Conservation (phyloP, 31 red algal species). For the Porphyra umbilicalis region DNA sequence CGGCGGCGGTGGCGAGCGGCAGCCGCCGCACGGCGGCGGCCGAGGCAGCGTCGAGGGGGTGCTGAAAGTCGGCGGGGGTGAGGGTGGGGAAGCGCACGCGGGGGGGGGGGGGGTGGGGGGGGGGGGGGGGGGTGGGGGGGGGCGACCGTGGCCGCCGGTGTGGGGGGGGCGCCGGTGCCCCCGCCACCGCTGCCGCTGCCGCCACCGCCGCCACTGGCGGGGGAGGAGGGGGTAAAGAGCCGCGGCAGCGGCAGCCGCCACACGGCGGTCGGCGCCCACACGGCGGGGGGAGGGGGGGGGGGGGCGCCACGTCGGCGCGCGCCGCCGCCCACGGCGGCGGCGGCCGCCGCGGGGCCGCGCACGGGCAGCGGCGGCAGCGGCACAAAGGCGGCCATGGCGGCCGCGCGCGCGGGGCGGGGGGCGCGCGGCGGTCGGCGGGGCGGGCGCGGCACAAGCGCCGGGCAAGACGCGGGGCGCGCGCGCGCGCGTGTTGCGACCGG, state of each 20-base stretch:
- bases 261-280: not conserved
- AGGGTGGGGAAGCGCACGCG: slow-evolving; percentile 62
- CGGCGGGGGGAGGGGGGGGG: not conserved
- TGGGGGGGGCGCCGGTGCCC: not conserved
- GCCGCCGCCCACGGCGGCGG: not conserved
- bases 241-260: not conserved
- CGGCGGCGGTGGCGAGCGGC: slow-evolving; percentile 27
- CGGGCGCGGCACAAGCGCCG: too few relatives aligned
- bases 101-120: slow-evolving; percentile 60
- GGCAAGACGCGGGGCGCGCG: too few relatives aligned
- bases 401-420: too few relatives aligned
- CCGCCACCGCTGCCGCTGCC: not conserved
- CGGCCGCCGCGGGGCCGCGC: not conserved
- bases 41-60: slow-evolving; percentile 66
- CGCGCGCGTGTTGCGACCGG: too few relatives aligned
- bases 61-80: slow-evolving; percentile 64
- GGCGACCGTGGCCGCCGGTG: slow-evolving; percentile 56
- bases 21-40: slow-evolving; percentile 28
- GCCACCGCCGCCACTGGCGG: not conserved
- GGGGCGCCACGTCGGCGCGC: not conserved
- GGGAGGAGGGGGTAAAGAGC: not conserved
- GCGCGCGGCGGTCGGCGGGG: too few relatives aligned
- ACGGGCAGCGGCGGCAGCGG: not conserved
- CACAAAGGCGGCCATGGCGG: not conserved
- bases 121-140: slow-evolving; percentile 44